Conservation (phyloP, 129 eudicot genomes). For the Smallanthus sonchifolius region DNA sequence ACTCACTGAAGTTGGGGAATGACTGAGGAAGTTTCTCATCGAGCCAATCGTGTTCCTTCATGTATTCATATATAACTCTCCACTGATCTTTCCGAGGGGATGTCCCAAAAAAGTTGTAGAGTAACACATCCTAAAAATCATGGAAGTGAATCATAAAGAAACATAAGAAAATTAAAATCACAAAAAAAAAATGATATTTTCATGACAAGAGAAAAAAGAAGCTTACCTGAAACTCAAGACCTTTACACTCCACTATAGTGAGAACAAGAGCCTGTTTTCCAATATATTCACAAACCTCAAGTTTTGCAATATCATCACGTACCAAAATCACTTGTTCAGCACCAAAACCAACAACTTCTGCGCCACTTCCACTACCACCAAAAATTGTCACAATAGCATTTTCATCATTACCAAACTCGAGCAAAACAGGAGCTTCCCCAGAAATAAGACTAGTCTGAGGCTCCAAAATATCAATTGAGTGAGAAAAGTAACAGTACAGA, state of each 20-base stretch:
- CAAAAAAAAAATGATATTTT: not conserved
- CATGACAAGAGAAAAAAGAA: not conserved
- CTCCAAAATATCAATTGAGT: constrained; percentile 48
- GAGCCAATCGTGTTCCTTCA: constrained; percentile 50
- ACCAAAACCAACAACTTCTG: constrained; percentile 68
- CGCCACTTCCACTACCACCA: constrained; percentile 39
- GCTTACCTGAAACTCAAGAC: constrained; percentile 78
- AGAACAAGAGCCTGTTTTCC: constrained; percentile 76
- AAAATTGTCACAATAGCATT: constrained; percentile 57
- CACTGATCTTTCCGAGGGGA: constrained; percentile 65
- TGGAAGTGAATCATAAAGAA: not conserved
- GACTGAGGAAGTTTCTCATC: constrained; percentile 31
- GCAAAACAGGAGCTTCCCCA: constrained; percentile 68
- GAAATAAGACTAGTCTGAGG: constrained; percentile 69
- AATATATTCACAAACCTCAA: constrained; percentile 42
- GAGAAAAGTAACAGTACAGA: constrained; percentile 52
- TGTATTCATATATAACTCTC: constrained; percentile 71
- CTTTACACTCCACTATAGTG: constrained; percentile 78
- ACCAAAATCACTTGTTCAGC: constrained; percentile 94
- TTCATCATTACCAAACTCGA: constrained; percentile 49
- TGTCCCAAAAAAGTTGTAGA: constrained; percentile 80
- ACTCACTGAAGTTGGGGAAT: constrained; percentile 46
- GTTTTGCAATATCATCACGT: constrained; percentile 54
- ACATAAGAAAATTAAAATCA: not conserved
- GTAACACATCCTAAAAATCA: constrained; percentile 32